Evolutionary conservation across 1,284 basidiomycete genomes (phyloP), one percentile per base, ranked within the genome.

Genomic region (Coriolopsis trogii): DNA sequence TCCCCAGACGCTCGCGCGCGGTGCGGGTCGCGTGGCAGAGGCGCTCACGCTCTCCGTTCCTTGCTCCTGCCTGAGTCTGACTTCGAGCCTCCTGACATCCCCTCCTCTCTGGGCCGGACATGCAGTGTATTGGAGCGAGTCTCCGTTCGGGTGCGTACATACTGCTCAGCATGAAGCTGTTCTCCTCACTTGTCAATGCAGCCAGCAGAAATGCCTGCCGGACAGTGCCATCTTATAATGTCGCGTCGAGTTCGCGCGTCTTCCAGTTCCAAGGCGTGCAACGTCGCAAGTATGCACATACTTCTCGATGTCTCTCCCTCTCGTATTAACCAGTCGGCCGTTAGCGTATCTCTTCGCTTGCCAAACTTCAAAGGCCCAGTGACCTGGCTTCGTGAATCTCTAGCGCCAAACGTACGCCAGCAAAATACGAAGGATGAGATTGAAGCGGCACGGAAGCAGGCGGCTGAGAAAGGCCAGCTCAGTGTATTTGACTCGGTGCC

Each of bases 341-440:
- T 65, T 37, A 73, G 71, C 56, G 69, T 67, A 5, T 68, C 64
- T 13, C 64, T 65, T 15, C 52, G 77, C 12, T 5, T 59, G 51
- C 57, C 57, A 10, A 55, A 59, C 49, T 55, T 59, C 37, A 59
- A 55, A 62, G 81, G 76, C 55, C 85, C 87, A 9, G 61, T 89
- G 41, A 70, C 76, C 9, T 90, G 87, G 87, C 63, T 91, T 7
- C 76, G 76, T 54, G 78, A 85, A 44, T 80, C 79, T 45, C 69
- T 91, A 6, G 70, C 70, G 2, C 80, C 84, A 4, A 67, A 65
- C n/a, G 57, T 76, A 25, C 75, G 76, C 41, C 73, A 79, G 60
- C 71, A 76, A 59, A 71, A 72, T 37, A 68, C 76, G 3, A 62
- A 69, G 51, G 73, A 79, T 55, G 77, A 87, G 53, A 67, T 81